Conservation (phyloP, 2,329 filamentous ascomycete species). For the Alternaria conjuncta region DNA sequence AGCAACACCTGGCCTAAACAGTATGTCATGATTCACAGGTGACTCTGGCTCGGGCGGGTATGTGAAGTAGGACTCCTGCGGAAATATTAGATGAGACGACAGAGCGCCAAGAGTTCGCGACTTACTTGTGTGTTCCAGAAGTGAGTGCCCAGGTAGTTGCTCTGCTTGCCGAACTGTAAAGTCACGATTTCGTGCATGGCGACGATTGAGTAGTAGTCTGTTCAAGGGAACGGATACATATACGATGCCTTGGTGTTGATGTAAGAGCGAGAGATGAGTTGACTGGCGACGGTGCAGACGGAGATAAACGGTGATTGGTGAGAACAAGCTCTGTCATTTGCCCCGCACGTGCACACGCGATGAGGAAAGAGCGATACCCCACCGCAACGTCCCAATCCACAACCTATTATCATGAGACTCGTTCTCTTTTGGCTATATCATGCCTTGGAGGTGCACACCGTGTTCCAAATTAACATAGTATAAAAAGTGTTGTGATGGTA, state of each 20-base stretch:
- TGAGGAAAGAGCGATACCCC: neutral
- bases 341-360: conserved; percentile 37
- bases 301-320: conserved; percentile 9
- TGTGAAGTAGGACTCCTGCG: conserved; percentile 94
- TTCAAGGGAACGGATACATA: neutral
- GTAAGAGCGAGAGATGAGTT: neutral
- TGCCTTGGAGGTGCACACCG: neutral
- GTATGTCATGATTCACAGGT: conserved; percentile 80
- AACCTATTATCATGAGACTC: neutral
- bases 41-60: conserved; percentile 72
- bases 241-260: neutral
- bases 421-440: neutral
- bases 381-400: neutral
- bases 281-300: neutral
- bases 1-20: conserved; percentile 84
- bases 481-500: neutral
- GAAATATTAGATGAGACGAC: neutral
- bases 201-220: neutral
- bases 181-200: conserved; percentile 94
- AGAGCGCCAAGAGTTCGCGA: neutral
- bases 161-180: conserved; percentile 88
- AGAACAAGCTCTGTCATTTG: conserved; percentile 14
- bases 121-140: conserved; percentile 94
- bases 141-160: conserved; percentile 92
- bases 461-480: neutral